A percentile compares a stretch with the other conserved stretches of the same genome.
These are phyloP conservation scores for Amanita inopinata DNA, from an alignment of 768 basidiomycete genomes.

Conservation along the genomic window DNA sequence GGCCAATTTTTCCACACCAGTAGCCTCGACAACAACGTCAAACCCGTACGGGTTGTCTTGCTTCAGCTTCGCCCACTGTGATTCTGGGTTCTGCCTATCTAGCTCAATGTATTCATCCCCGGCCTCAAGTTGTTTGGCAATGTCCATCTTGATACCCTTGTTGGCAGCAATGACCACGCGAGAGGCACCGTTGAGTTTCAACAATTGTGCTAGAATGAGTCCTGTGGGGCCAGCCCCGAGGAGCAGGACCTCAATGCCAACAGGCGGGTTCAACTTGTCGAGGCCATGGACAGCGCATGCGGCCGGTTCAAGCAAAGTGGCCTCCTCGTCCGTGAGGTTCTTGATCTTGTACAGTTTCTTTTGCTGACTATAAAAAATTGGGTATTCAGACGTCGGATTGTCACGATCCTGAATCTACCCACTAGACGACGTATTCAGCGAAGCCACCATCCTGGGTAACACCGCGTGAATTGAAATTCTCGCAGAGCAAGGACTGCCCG, in stretches of 20 bases:
- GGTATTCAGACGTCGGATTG: not conserved
- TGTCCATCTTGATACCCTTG: slow-evolving; percentile 85
- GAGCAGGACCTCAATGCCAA: slow-evolving; percentile 77
- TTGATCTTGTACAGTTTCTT: slow-evolving; percentile 82
- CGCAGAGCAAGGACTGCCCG: slow-evolving; percentile 75
- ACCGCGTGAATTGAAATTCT: slow-evolving; percentile 74
- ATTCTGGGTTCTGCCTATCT: slow-evolving; percentile 61
- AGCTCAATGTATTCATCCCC: slow-evolving; percentile 84
- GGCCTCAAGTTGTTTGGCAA: slow-evolving; percentile 69
- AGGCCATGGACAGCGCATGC: slow-evolving; percentile 89
- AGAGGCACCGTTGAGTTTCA: slow-evolving; percentile 79
- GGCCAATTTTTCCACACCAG: slow-evolving; percentile 78
- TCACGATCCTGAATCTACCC: slow-evolving; percentile 18
- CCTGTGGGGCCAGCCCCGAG: slow-evolving; percentile 85
- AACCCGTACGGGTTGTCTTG: slow-evolving; percentile 81
- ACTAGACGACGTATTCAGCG: slow-evolving; percentile 85
- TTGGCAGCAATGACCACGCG: slow-evolving; percentile 80
- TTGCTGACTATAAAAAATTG: slow-evolving; percentile 23
- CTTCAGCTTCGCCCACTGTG: slow-evolving; percentile 76
- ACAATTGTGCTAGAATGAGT: slow-evolving; percentile 77
- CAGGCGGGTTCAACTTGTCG: slow-evolving; percentile 75
- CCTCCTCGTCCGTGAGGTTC: slow-evolving; percentile 80
- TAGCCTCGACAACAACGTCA: slow-evolving; percentile 65
- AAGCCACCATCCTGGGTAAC: slow-evolving; percentile 81
- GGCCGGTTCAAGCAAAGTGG: slow-evolving; percentile 82